Conservation (phyloP, 768 basidiomycete genomes). For the Phlebiopsis flavidoalba region DNA sequence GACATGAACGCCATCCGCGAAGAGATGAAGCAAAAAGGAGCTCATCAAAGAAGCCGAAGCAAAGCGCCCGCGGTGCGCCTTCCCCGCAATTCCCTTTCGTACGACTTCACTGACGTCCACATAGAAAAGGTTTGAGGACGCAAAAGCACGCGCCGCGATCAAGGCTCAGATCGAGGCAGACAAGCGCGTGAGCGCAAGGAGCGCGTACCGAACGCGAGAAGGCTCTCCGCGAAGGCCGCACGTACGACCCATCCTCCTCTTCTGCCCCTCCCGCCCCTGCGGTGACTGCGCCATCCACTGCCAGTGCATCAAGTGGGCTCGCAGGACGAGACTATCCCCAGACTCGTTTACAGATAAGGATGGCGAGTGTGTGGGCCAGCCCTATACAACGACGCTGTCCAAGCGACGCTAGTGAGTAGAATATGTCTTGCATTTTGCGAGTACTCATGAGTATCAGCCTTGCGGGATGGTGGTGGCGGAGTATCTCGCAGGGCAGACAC, state of each 20-base stretch:
- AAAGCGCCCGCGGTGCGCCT: conserved; percentile 62
- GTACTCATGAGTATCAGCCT: conserved; percentile 39
- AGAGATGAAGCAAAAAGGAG: conserved; percentile 69
- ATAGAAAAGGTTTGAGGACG: conserved; percentile 89
- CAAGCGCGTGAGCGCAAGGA: conserved; percentile 84
- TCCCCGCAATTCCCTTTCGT: background rate
- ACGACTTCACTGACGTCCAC: background rate
- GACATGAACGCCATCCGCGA: conserved; percentile 72
- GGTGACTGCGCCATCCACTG: conserved; percentile 29
- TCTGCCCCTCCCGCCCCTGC: conserved; percentile 25
- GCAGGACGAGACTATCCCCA: conserved; percentile 76
- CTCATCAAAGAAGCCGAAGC: conserved; percentile 79
- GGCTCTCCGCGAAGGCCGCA: conserved; percentile 76
- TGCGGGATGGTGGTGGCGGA: conserved; percentile 87
- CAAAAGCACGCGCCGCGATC: conserved; percentile 77
- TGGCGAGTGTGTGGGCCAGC: conserved; percentile 77
- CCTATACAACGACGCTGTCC: conserved; percentile 74
- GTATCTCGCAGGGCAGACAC: conserved; percentile 71
- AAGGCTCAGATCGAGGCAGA: conserved; percentile 95
- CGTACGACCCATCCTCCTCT: conserved; percentile 22
- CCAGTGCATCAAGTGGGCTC: conserved; percentile 31
- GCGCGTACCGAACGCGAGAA: conserved; percentile 87
- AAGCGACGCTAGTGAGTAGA: conserved; percentile 71
- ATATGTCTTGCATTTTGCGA: background rate
- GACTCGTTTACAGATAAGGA: conserved; percentile 85